These are phyloP conservation scores for Mesembryanthemum crystallinum DNA, from an alignment of 148 eudicot species.

Conservation along the genomic window DNA sequence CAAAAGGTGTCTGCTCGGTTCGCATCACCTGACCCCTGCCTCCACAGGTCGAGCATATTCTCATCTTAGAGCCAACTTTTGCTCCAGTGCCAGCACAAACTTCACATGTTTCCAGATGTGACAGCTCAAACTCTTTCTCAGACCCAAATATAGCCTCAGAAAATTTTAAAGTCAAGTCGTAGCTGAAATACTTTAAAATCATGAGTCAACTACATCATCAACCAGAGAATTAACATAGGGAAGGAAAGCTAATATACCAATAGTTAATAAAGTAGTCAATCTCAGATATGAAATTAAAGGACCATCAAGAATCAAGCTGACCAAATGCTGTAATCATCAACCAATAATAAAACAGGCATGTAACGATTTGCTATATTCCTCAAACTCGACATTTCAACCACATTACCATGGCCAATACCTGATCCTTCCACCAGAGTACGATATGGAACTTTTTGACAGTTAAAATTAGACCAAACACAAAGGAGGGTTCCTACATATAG, in stretches of 20 bases:
- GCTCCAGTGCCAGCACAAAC: conserved; percentile 90
- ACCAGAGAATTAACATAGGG: neutral
- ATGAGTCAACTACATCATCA: conserved; percentile 33
- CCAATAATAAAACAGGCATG: neutral
- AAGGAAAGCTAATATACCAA: neutral
- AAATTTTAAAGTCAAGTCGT: conserved; percentile 81
- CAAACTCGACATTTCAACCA: neutral
- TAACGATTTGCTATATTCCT: neutral
- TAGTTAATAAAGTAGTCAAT: neutral
- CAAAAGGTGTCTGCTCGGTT: conserved; percentile 99
- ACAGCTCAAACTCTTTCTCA: conserved; percentile 85
- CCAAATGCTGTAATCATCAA: neutral
- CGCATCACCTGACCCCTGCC: conserved; percentile 99
- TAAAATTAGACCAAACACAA: neutral
- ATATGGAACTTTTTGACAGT: neutral
- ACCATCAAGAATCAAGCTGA: conserved; percentile 2
- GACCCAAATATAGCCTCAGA: conserved; percentile 88
- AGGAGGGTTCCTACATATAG: neutral
- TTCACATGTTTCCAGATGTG: conserved; percentile 93
- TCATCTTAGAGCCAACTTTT: conserved; percentile 85
- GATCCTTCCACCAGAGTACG: neutral
- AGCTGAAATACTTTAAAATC: conserved; percentile 61
- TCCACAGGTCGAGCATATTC: conserved; percentile 95
- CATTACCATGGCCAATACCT: neutral
- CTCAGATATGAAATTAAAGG: neutral